These are phyloP conservation scores for Phytophthora sojae DNA, from an alignment of 352 stramenopile species.

Conservation along the genomic window DNA sequence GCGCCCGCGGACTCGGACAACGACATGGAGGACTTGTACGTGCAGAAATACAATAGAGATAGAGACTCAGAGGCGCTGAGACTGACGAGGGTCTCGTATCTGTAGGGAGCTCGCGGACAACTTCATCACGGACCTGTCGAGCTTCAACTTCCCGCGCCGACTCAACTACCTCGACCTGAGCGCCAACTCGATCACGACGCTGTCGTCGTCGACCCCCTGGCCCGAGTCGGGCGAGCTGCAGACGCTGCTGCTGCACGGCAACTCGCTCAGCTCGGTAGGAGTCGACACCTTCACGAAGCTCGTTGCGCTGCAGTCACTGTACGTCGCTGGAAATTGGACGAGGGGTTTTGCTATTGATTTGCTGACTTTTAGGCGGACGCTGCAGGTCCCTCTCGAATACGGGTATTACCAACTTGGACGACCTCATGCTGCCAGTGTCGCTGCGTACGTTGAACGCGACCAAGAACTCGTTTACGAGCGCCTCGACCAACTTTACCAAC, in stretches of 20 bases:
- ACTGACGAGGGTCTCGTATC: neutral
- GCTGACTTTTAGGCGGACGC: conserved; percentile 7
- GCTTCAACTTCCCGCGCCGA: conserved; percentile 46
- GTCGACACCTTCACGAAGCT: conserved; percentile 53
- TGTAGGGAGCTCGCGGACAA: conserved; percentile 54
- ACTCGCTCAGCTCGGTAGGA: conserved; percentile 47
- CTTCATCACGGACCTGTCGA: conserved; percentile 48
- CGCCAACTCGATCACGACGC: conserved; percentile 45
- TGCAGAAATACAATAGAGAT: neutral
- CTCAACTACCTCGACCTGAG: conserved; percentile 63
- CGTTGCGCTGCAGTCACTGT: conserved; percentile 62
- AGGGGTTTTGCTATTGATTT: neutral
- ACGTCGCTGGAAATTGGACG: conserved; percentile 18
- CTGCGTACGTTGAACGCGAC: conserved; percentile 61
- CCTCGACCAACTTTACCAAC: conserved; percentile 56
- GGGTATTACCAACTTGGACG: conserved; percentile 53
- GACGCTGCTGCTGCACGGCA: conserved; percentile 68
- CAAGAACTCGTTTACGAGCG: conserved; percentile 58
- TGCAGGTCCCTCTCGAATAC: conserved; percentile 58
- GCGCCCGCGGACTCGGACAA: conserved; percentile 45
- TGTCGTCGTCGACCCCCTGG: conserved; percentile 50
- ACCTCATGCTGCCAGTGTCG: conserved; percentile 48
- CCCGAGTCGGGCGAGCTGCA: conserved; percentile 52
- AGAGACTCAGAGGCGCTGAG: neutral
- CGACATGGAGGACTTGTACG: conserved; percentile 64